These are phyloP conservation scores for Camellia oleifera DNA, from an alignment of 179 eudicot species.

Conservation along the genomic window DNA sequence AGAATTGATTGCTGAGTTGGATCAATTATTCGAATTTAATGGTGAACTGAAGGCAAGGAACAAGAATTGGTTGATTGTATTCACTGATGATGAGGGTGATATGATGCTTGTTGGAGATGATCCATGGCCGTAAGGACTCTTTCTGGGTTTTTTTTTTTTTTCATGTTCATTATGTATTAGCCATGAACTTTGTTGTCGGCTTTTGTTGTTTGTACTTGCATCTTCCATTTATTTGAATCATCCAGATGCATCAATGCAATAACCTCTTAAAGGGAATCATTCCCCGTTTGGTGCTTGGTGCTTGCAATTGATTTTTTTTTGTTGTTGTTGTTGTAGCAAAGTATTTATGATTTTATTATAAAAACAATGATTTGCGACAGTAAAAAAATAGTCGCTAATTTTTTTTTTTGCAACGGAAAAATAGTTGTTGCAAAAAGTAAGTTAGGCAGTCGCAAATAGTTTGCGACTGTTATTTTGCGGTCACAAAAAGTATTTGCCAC, in stretches of 20 bases:
- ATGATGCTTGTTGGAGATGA: constrained; percentile 99
- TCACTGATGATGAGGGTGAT: constrained; percentile 94
- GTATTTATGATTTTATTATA: too few species aligned
- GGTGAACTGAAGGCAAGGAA: constrained; percentile 68
- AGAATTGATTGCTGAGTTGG: constrained; percentile 75
- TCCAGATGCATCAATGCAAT: background rate
- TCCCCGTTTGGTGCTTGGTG: background rate
- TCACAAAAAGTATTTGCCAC: too few species aligned
- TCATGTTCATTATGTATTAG: background rate
- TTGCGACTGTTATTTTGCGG: too few species aligned
- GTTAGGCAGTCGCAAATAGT: too few species aligned
- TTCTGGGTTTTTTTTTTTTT: background rate
- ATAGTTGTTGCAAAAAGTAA: too few species aligned
- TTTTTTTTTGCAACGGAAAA: too few species aligned
- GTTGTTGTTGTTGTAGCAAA: too few species aligned
- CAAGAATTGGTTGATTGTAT: constrained; percentile 82
- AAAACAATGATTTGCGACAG: too few species aligned
- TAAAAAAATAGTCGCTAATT: too few species aligned
- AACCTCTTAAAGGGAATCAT: too few species aligned
- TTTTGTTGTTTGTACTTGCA: background rate
- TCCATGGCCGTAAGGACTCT: constrained; percentile 83
- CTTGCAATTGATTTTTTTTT: too few species aligned
- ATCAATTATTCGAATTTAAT: constrained; percentile 66
- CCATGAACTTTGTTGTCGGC: too few species aligned
- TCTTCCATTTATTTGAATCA: background rate